Evolutionary conservation across 768 basidiomycete species (phyloP).

Genomic region (Fomitopsis serialis): DNA sequence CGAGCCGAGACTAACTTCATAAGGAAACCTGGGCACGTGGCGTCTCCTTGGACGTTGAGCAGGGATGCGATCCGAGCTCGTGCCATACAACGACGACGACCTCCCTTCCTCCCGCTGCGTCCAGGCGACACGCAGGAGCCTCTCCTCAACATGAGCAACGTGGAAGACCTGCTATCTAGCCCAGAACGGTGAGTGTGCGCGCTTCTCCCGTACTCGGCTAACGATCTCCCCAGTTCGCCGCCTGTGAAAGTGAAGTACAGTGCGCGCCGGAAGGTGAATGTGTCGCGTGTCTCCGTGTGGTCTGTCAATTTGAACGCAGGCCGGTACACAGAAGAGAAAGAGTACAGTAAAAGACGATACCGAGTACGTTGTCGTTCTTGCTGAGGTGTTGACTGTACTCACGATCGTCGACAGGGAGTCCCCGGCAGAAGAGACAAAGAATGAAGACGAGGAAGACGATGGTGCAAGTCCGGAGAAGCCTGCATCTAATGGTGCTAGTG

Average conservation of each 20-base stretch:
- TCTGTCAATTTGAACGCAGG: not conserved
- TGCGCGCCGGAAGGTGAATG: conserved; percentile 13
- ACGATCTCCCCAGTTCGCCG: not conserved
- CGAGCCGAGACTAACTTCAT: too few relatives aligned
- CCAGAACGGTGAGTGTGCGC: conserved; percentile 8
- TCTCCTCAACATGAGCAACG: not conserved
- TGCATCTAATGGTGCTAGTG: not conserved
- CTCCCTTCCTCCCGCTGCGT: not conserved
- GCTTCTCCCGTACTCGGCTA: not conserved
- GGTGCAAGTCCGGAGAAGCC: not conserved
- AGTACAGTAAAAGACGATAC: conserved; percentile 7
- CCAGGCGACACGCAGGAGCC: not conserved
- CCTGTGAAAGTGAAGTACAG: conserved; percentile 14
- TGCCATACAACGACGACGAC: not conserved
- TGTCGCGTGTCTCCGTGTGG: not conserved
- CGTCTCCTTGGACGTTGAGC: not conserved
- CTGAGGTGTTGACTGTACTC: not conserved
- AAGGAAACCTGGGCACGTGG: too few relatives aligned
- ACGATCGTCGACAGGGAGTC: conserved; percentile 3
- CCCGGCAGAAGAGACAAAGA: not conserved
- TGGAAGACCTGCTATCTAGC: conserved; percentile 10
- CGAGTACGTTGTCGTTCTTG: not conserved
- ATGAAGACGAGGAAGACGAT: not conserved
- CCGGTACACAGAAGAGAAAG: conserved; percentile 6
- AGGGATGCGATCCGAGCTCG: not conserved